Evolutionary conservation across 805 yeast genomes (phyloP).

Genomic region (Ascoidea asiatica): DNA sequence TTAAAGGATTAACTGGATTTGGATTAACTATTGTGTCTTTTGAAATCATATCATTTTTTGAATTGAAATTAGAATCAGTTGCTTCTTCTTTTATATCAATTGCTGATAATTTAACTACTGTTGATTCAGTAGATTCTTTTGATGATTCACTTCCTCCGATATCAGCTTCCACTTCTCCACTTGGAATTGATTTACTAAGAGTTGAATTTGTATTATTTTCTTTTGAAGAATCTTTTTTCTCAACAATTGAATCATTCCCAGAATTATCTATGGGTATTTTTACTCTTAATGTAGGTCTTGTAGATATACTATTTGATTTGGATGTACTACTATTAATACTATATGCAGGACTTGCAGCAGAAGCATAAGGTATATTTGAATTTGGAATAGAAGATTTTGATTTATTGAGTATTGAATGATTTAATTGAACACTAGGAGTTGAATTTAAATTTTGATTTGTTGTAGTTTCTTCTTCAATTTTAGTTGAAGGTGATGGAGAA

Average conservation of each 20-base stretch:
- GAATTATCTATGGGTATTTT: constrained; percentile 43
- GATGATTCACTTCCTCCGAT: too few species aligned
- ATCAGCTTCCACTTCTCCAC: constrained; percentile 16
- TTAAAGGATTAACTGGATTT: neutral
- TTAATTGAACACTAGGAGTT: too few species aligned
- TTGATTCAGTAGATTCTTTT: constrained; percentile 34
- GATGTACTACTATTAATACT: constrained; percentile 9
- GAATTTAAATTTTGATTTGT: too few species aligned
- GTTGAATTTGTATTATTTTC: too few species aligned
- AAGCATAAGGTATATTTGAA: constrained; percentile 11
- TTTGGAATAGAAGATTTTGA: too few species aligned
- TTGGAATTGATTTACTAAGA: too few species aligned
- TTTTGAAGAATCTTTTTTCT: neutral
- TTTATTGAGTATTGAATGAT: too few species aligned
- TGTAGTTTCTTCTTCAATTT: neutral
- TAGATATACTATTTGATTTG: constrained; percentile 11
- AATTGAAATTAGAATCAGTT: constrained; percentile 2
- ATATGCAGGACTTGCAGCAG: constrained; percentile 11
- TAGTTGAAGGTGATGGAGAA: neutral
- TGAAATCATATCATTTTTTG: constrained; percentile 1
- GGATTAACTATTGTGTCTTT: neutral
- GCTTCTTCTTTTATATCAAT: constrained; percentile 1
- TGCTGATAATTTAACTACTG: constrained; percentile 19
- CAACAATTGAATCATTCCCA: neutral
- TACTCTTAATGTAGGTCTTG: constrained; percentile 48